phyloP scores from a whole-genome alignment of 1,284 basidiomycete genomes.

The Irpex rosettiformis region DNA sequence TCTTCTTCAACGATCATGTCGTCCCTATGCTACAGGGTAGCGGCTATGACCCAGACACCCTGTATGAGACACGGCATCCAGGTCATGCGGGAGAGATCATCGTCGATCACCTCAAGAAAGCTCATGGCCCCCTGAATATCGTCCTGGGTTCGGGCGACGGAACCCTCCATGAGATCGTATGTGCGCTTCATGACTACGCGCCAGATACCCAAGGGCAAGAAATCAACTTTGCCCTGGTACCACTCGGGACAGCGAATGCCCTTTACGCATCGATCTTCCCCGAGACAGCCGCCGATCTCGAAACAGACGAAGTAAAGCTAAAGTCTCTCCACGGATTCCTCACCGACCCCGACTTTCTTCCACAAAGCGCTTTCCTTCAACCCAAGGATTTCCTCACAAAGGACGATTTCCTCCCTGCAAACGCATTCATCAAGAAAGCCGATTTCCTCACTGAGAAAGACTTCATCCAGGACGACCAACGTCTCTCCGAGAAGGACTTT shows the following conservation, averaged over 20 bases:
- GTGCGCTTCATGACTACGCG: constrained; percentile 42
- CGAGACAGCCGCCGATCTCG: constrained; percentile 22
- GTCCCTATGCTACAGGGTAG: constrained; percentile 57
- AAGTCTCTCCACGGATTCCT: constrained; percentile 52
- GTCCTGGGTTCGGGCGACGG: constrained; percentile 85
- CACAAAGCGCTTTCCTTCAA: not conserved
- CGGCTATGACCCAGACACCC: constrained; percentile 33
- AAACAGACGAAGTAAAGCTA: constrained; percentile 38
- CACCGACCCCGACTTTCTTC: not conserved
- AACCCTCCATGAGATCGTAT: constrained; percentile 85
- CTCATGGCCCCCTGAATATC: constrained; percentile 35
- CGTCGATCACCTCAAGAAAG: constrained; percentile 35
- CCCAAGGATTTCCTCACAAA: not conserved
- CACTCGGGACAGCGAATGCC: constrained; percentile 93
- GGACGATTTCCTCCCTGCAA: not conserved
- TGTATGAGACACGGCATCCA: constrained; percentile 47
- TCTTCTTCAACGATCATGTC: constrained; percentile 57
- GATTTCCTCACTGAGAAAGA: not conserved
- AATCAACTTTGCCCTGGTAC: constrained; percentile 55
- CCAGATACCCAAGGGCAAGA: constrained; percentile 11
- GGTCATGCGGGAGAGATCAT: constrained; percentile 62
- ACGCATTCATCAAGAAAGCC: not conserved
- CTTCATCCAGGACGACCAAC: not conserved
- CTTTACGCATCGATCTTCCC: constrained; percentile 71
- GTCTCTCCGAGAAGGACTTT: not conserved